Base-by-base conservation (phyloP, 75 land plant species). In the Picea glauca region DNA sequence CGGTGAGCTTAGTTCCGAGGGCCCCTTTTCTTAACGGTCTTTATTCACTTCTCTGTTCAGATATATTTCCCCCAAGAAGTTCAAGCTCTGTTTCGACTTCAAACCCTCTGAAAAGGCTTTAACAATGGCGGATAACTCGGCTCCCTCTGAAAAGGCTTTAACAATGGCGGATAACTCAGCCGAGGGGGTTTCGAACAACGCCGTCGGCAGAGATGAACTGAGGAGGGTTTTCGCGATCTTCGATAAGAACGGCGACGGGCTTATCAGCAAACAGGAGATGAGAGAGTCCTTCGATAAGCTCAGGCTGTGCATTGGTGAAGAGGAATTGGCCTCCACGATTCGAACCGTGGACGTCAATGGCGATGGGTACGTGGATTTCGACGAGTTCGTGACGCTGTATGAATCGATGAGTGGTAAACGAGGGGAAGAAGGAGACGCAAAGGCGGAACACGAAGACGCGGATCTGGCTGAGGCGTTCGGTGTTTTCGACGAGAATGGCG, bases 231-330 rank as follows among this genome's bases (percentile, higher is more conserved):
- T 94, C 82, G 58, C 81, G 14, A 85, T 83, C 33, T 94, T 92
- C 79, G 97, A 94, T 80, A 80, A 82, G 62, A 89, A 94, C 83
- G 84, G 85, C 14, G 97, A 94, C 72, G 97, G 95, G 12, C 76
- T 79, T 78, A 88, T 94, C 80, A 86, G 90, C 30, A 54, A 77
- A 60, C 13, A 80, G 6, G 97, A 94, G 89, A 83, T 94, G 21
- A 78, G 60, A n/a, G 88, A 87, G 31, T 89, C 92, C 1, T 76
- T 94, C 61, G 61, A 77, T 32, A 81, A 70, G 35, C 67, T 94
- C 0, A 91, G 90, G 40, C 62, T 91, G 23, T 61, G 23, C 23
- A 21, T 38, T 1, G 43, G 23, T 0, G 79, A 77, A 35, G 77
- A 73, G 13, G 86, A 87, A 4, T 61, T 81, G 0, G 76, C 13